phyloP scores from a whole-genome alignment of 345 rosid species.

The Arabidopsis thaliana region DNA sequence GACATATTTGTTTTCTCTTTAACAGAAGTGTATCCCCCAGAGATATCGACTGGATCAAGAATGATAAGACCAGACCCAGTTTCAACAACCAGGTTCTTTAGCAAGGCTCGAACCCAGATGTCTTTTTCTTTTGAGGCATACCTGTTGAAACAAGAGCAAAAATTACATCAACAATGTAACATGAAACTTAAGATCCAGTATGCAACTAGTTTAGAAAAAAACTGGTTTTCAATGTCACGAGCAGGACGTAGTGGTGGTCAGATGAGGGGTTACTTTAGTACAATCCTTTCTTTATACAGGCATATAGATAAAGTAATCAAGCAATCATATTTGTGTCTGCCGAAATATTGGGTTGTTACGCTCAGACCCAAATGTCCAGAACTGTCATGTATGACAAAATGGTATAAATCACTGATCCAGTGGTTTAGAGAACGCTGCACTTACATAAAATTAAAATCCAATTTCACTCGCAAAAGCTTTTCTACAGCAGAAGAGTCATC shows the following conservation, averaged over 20 bases:
- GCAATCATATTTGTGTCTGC: conserved; percentile 18
- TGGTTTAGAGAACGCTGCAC: conserved; percentile 35
- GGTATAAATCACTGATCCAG: conserved; percentile 16
- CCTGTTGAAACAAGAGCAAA: conserved; percentile 52
- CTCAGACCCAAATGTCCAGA: conserved; percentile 12
- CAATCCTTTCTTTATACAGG: conserved; percentile 13
- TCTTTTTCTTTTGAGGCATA: conserved; percentile 95
- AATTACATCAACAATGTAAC: conserved; percentile 29
- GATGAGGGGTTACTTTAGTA: conserved; percentile 13
- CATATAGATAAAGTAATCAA: conserved; percentile 16
- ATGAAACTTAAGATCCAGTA: conserved; percentile 20
- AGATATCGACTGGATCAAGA: conserved; percentile 88
- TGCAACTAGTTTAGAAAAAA: conserved; percentile 15
- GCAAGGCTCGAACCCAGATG: conserved; percentile 84
- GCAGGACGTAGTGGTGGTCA: conserved; percentile 16
- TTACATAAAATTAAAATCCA: conserved; percentile 98
- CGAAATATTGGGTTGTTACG: conserved; percentile 16
- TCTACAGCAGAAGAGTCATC: conserved; percentile 81
- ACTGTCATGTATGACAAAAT: conserved; percentile 20
- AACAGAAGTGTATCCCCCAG: conserved; percentile 89
- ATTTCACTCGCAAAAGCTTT: conserved; percentile 92
- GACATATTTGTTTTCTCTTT: conserved; percentile 92
- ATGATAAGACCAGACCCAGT: conserved; percentile 97
- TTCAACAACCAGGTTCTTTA: conserved; percentile 86
- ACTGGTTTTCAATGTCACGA: conserved; percentile 20